Base-by-base conservation (phyloP, 2,329 filamentous ascomycete genomes). In the Sporothrix sp. region DNA sequence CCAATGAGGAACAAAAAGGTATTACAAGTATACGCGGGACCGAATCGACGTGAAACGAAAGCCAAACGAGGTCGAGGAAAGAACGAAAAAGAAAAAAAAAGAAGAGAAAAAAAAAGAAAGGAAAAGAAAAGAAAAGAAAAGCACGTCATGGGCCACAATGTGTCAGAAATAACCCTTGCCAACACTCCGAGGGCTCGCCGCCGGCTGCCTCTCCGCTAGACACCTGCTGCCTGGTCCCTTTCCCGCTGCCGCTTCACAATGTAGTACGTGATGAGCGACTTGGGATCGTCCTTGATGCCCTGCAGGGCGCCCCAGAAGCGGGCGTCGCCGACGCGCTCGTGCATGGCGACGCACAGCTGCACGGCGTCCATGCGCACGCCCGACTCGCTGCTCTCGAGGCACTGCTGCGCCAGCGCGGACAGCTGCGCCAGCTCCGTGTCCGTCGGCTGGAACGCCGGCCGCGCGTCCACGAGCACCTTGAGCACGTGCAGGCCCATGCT, bases 221-320 rank as follows among this genome's bases (percentile, higher is more conserved):
- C 50, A 25, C 37, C 37, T 21, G 48, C 44, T 14, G 38, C 3
- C 27, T 23, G 9, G 20, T 21, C 48, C 10, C 32, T 33, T 39
- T 84, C 80, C 48, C 79, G 69, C 65, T 84, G 79, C 62, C 74
- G 73, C 71, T 83, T 83, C 36, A 85, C 85, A 60, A 89, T 83
- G 64, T 89, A 90, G 63, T 90, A 90, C 9, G 84, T 89, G 59
- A 90, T 81, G 54, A 90, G 65, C 58, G 82, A 88, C 70, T 87
- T 79, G 20, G 84, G 79, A 57, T 87, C 84, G 57, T 88, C 84
- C 60, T 78, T 76, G 28, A 85, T 73, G 9, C 69, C 74, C 52
- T 72, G 77, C 59, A 89, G 71, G 21, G 75, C 74, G 30, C 74
- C 75, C 85, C 85, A 91, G 62, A 90, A 90, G 27, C 60, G 61